These are phyloP conservation scores for Terfezia claveryi DNA, from an alignment of 495 filamentous ascomycete genomes.

Conservation along the genomic window DNA sequence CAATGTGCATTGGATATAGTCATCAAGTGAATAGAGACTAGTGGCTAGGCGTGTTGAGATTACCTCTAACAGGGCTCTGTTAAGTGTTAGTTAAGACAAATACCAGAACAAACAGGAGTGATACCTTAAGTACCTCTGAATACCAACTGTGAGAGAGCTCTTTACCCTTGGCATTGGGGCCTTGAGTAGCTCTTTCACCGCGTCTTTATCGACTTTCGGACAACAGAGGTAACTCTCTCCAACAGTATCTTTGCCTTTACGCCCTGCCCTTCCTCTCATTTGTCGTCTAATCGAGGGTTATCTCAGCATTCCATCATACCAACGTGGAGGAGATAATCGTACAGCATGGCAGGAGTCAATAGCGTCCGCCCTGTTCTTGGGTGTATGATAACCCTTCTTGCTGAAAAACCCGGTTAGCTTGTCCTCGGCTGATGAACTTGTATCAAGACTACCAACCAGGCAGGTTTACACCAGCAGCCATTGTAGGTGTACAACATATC, in stretches of 20 bases:
- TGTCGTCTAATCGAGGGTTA: constrained; percentile 33
- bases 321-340: constrained; percentile 10
- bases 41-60: constrained; percentile 51
- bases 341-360: constrained; percentile 56
- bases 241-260: constrained; percentile 61
- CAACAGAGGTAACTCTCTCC: constrained; percentile 69
- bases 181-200: constrained; percentile 45
- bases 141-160: not conserved
- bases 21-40: constrained; percentile 41
- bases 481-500: constrained; percentile 60
- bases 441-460: constrained; percentile 12
- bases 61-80: constrained; percentile 52
- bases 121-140: too few relatives aligned
- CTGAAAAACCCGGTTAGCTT: constrained; percentile 19
- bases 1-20: constrained; percentile 49
- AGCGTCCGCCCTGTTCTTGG: constrained; percentile 59
- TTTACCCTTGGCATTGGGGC: constrained; percentile 38
- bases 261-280: constrained; percentile 65
- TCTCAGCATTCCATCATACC: constrained; percentile 1
- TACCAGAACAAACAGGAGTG: too few relatives aligned
- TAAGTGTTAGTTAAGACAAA: constrained; percentile 8
- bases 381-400: constrained; percentile 57
- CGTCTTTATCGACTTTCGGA: constrained; percentile 43
- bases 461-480: constrained; percentile 69
- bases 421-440: not conserved